A percentile compares a stretch with the other conserved stretches of the same genome.
These are phyloP conservation scores for Tuber microsphaerosporum DNA, from an alignment of 495 filamentous ascomycete genomes.

Conservation along the genomic window DNA sequence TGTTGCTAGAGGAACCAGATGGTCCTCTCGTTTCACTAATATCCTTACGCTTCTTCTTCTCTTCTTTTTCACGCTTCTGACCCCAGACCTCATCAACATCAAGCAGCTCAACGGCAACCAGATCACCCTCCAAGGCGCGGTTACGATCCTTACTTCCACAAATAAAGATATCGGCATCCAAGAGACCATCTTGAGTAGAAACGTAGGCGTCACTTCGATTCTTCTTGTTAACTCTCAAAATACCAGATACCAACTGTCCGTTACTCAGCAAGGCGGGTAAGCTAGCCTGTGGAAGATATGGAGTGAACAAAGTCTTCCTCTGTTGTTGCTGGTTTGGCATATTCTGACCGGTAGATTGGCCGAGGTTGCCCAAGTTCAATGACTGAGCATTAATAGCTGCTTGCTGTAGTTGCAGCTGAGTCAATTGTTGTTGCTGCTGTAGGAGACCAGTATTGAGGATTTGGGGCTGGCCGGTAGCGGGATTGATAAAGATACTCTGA, in stretches of 20 bases:
- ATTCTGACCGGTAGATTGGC: slow-evolving; percentile 61
- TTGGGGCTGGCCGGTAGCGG: slow-evolving; percentile 48
- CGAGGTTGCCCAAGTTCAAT: slow-evolving; percentile 54
- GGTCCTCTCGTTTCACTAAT: slow-evolving; percentile 81
- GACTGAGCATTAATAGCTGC: slow-evolving; percentile 73
- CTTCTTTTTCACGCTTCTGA: slow-evolving; percentile 97
- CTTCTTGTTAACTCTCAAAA: slow-evolving; percentile 98
- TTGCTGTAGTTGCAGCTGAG: slow-evolving; percentile 86
- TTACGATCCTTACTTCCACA: slow-evolving; percentile 98
- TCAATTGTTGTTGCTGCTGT: slow-evolving; percentile 80
- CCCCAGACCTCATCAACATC: slow-evolving; percentile 98
- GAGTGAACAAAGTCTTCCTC: slow-evolving; percentile 96
- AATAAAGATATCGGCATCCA: slow-evolving; percentile 98
- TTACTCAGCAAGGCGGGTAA: slow-evolving; percentile 84
- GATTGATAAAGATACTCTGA: slow-evolving; percentile 42
- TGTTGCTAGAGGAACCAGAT: slow-evolving; percentile 62
- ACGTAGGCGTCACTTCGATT: slow-evolving; percentile 98
- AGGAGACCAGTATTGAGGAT: slow-evolving; percentile 72
- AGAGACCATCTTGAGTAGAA: slow-evolving; percentile 71
- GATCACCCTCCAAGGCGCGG: slow-evolving; percentile 87
- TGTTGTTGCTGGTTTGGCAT: slow-evolving; percentile 72
- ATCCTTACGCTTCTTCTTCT: slow-evolving; percentile 99
- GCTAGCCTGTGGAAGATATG: slow-evolving; percentile 92
- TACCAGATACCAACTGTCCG: slow-evolving; percentile 89
- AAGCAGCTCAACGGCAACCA: slow-evolving; percentile 90